Evolutionary conservation across 306 rosid genomes (phyloP), one percentile per base, ranked within the genome.

Genomic region (Hippophae gyantsensis): DNA sequence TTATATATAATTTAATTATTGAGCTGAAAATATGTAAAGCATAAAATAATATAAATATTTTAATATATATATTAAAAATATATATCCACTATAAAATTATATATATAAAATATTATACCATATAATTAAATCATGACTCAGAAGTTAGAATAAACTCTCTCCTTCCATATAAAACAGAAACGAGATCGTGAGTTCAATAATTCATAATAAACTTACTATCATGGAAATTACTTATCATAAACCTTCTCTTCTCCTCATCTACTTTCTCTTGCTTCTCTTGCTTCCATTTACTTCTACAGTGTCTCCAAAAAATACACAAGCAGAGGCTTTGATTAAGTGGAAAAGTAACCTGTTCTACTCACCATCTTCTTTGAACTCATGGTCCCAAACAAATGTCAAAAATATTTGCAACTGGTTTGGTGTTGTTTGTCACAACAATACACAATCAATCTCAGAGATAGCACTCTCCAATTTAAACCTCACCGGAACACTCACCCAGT

Each of bases 301-400:
- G 43, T 81, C 90, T 5, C 67, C 70, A 43, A 59, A 6, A 79
- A 12, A 1, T 27, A 13, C 78, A 41, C 86, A 84, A 73, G 95
- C 86, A n/a, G 72, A 79, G 71, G 69, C 88, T 25, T 84, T 86
- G 51, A 40, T 84, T 47, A 68, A 65, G 69, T 86, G 90, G 90
- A 86, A 81, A 50, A 64, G 63, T 55, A 78, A 42, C 42, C 55
- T 82, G 6, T 48, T 67, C 56, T 44, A 48, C 42, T 65, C 83
- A 48, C 67, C 75, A 6, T 7, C 66, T 32, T 42, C 70, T 45
- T 57, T 77, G 43, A 54, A 45, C 13, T 82, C 86, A 54, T 81
- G 93, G 93, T 87, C 93, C 5, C 66, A 63, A 57, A 41, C 66
- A 65, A 82, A 76, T 54, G 18, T 73, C 64, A 50, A 46, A 74